phyloP scores from a whole-genome alignment of 805 yeast species.

The Ascoidea rubescens region DNA sequence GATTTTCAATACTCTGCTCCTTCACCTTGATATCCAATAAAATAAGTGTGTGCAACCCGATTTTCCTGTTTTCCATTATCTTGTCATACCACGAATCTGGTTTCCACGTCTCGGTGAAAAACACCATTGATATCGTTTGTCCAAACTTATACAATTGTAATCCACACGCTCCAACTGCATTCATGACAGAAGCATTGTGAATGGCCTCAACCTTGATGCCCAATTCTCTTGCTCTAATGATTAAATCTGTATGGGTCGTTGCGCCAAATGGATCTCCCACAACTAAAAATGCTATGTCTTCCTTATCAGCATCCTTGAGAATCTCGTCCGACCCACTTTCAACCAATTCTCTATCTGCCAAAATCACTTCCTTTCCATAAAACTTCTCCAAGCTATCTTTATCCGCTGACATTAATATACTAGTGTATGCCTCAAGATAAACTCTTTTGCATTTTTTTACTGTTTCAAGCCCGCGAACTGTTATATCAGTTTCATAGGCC shows the following conservation, averaged over 20 bases:
- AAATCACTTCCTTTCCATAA: constrained; percentile 71
- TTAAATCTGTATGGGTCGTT: constrained; percentile 91
- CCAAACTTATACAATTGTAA: constrained; percentile 90
- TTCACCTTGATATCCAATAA: constrained; percentile 89
- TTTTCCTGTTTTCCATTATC: constrained; percentile 73
- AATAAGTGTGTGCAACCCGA: constrained; percentile 85
- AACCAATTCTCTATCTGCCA: constrained; percentile 92
- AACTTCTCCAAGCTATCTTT: constrained; percentile 60
- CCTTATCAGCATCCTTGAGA: constrained; percentile 58
- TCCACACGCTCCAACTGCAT: constrained; percentile 97
- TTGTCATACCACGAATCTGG: constrained; percentile 93
- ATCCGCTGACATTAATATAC: constrained; percentile 88
- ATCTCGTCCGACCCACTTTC: constrained; percentile 82
- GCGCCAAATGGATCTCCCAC: constrained; percentile 99
- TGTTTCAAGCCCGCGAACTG: constrained; percentile 84
- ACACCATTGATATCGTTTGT: constrained; percentile 92
- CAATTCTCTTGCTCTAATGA: constrained; percentile 79
- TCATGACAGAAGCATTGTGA: constrained; percentile 96
- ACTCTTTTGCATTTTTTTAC: constrained; percentile 77
- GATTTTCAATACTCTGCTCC: constrained; percentile 88
- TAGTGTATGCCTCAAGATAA: constrained; percentile 91
- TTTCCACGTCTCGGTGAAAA: constrained; percentile 90
- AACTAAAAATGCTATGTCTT: constrained; percentile 86
- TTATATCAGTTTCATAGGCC: constrained; percentile 78
- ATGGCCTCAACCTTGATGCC: constrained; percentile 67